A percentile compares a stretch with the other conserved stretches of the same genome.
Conservation (phyloP, 1,284 basidiomycete species). For the Phellopilus nigrolimitatus region DNA sequence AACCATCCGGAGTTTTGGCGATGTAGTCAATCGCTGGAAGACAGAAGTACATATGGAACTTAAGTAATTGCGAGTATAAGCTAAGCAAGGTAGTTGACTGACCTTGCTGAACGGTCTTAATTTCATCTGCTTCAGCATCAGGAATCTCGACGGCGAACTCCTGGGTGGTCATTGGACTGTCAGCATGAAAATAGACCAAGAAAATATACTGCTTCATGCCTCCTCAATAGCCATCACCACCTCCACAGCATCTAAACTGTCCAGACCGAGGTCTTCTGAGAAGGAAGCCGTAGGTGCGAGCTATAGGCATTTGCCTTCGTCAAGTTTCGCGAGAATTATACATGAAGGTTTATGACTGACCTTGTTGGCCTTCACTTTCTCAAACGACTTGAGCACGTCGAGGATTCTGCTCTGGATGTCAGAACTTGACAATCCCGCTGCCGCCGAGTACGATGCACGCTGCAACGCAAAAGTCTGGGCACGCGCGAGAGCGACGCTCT, state of each 20-base stretch:
- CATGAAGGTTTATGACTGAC: slow-evolving; percentile 39
- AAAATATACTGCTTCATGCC: slow-evolving; percentile 42
- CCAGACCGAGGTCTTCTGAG: slow-evolving; percentile 85
- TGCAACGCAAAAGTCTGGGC: slow-evolving; percentile 32
- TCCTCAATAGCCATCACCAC: slow-evolving; percentile 99
- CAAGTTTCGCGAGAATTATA: slow-evolving; percentile 10
- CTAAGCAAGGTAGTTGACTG: slow-evolving; percentile 26
- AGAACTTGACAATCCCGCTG: slow-evolving; percentile 68
- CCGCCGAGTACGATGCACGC: slow-evolving; percentile 70
- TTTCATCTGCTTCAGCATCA: slow-evolving; percentile 97
- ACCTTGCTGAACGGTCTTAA: slow-evolving; percentile 94
- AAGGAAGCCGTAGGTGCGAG: slow-evolving; percentile 75
- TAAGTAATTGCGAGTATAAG: slow-evolving; percentile 18
- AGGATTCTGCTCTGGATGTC: slow-evolving; percentile 81
- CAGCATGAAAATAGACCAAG: slow-evolving; percentile 6
- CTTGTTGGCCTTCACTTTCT: slow-evolving; percentile 88
- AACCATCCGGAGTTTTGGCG: slow-evolving; percentile 89
- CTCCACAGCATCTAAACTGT: slow-evolving; percentile 97
- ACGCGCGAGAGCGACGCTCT: slow-evolving; percentile 14
- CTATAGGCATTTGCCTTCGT: slow-evolving; percentile 39
- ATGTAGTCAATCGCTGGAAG: slow-evolving; percentile 92
- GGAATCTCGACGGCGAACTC: slow-evolving; percentile 93
- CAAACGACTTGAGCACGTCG: slow-evolving; percentile 90
- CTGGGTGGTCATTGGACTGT: slow-evolving; percentile 34
- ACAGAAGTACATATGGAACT: slow-evolving; percentile 20